phyloP scores from a whole-genome alignment of 176 grass and related monocot species.

The Oryza australiensis region DNA sequence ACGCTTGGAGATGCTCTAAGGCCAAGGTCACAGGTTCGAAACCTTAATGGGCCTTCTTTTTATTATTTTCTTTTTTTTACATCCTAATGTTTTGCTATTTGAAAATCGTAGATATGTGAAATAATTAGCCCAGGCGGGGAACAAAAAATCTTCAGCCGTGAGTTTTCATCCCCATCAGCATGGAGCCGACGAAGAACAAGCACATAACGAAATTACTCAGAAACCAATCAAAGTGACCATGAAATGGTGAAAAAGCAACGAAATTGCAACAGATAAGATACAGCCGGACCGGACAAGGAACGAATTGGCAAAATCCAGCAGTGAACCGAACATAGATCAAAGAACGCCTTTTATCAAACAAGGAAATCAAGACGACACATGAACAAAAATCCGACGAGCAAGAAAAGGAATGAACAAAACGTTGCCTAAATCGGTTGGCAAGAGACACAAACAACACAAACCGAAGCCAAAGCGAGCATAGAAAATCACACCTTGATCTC shows the following conservation, averaged over 20 bases:
- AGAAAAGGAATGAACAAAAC: not conserved
- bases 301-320: not conserved
- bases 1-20: too few species aligned
- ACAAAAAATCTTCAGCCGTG: not conserved
- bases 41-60: too few species aligned
- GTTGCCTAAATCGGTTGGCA: not conserved
- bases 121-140: not conserved
- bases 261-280: slow-evolving; percentile 1
- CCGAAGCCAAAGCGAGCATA: not conserved
- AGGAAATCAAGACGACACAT: not conserved
- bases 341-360: not conserved
- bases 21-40: too few species aligned
- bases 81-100: too few species aligned
- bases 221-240: not conserved
- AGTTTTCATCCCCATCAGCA: not conserved
- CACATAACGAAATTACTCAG: slow-evolving; percentile 1
- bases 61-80: too few species aligned
- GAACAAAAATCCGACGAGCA: not conserved
- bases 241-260: not conserved
- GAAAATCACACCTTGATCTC: slow-evolving; percentile 7
- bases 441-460: not conserved
- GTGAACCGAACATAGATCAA: not conserved
- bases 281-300: not conserved
- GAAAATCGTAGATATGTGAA: not conserved
- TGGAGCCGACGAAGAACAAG: not conserved